A percentile compares a stretch with the other conserved stretches of the same genome.
Evolutionary conservation across 805 yeast species (phyloP).

Genomic region (Alloascoidea hylecoeti): DNA sequence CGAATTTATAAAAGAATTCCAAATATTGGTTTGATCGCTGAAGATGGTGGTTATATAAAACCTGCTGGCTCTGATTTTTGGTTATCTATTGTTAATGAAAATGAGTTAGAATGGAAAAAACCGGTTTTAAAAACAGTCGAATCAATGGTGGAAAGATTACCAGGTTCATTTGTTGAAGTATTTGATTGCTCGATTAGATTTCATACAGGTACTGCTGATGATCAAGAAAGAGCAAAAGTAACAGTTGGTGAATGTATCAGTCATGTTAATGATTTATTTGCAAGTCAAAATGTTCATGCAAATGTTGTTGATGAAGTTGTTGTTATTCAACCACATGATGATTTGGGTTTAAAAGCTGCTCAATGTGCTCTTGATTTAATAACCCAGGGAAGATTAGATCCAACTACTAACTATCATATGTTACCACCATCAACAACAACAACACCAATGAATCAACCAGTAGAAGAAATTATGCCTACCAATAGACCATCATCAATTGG

Average conservation of each 20-base stretch:
- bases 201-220: constrained; percentile 51
- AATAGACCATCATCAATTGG: constrained; percentile 2
- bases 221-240: constrained; percentile 40
- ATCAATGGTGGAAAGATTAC: constrained; percentile 60
- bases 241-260: constrained; percentile 66
- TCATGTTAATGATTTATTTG: constrained; percentile 55
- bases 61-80: constrained; percentile 10
- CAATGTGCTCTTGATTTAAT: neutral
- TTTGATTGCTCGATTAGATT: constrained; percentile 53
- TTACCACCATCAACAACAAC: constrained; percentile 2
- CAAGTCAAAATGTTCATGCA: constrained; percentile 52
- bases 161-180: constrained; percentile 37
- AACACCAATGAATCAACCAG: constrained; percentile 10
- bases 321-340: constrained; percentile 37
- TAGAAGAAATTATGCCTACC: constrained; percentile 1
- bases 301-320: constrained; percentile 48
- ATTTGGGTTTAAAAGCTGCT: constrained; percentile 39
- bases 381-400: constrained; percentile 7
- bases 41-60: constrained; percentile 71
- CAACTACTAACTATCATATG: constrained; percentile 2
- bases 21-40: constrained; percentile 75
- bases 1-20: constrained; percentile 53
- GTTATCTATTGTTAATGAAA: constrained; percentile 40
- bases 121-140: constrained; percentile 38
- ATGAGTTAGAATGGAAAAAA: constrained; percentile 23